These are phyloP conservation scores for Colletotrichum paranaense DNA, from an alignment of 2,329 filamentous ascomycete species.

Conservation along the genomic window DNA sequence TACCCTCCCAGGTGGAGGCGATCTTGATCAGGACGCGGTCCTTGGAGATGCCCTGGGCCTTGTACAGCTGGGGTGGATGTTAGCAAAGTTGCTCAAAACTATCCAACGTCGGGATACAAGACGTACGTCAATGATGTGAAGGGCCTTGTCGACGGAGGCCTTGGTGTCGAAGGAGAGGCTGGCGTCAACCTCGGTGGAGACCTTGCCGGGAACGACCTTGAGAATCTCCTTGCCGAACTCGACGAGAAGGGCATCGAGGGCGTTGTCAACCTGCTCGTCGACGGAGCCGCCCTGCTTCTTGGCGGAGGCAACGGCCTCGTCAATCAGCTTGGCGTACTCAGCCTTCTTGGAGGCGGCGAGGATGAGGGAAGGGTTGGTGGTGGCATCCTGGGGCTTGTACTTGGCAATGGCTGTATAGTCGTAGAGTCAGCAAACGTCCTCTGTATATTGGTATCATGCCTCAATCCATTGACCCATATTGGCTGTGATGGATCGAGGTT, in stretches of 20 bases:
- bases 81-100: constrained; percentile 29
- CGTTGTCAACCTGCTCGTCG: constrained; percentile 87
- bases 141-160: constrained; percentile 92
- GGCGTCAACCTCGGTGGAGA: constrained; percentile 98
- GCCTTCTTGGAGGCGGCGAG: constrained; percentile 98
- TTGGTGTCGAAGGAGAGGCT: constrained; percentile 95
- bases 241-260: constrained; percentile 93
- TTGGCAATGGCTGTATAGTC: constrained; percentile 84
- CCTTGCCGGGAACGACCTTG: constrained; percentile 96
- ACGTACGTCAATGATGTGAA: constrained; percentile 93
- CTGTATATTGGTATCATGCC: constrained; percentile 23
- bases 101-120: no score
- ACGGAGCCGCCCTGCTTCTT: constrained; percentile 78
- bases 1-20: constrained; percentile 99
- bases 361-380: constrained; percentile 99
- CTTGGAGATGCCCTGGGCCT: constrained; percentile 90
- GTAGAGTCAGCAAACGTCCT: constrained; percentile 9
- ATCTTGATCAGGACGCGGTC: constrained; percentile 98
- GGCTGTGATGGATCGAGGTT: constrained; percentile 9
- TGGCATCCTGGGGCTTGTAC: constrained; percentile 99
- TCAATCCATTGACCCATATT: background rate
- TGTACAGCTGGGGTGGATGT: constrained; percentile 79
- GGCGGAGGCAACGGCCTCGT: constrained; percentile 85
- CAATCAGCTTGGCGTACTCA: constrained; percentile 94
- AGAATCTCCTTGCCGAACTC: constrained; percentile 99